A percentile compares a stretch with the other conserved stretches of the same genome.
phyloP scores from a whole-genome alignment of 2,329 filamentous ascomycete genomes.

The Phialocephala sp. region DNA sequence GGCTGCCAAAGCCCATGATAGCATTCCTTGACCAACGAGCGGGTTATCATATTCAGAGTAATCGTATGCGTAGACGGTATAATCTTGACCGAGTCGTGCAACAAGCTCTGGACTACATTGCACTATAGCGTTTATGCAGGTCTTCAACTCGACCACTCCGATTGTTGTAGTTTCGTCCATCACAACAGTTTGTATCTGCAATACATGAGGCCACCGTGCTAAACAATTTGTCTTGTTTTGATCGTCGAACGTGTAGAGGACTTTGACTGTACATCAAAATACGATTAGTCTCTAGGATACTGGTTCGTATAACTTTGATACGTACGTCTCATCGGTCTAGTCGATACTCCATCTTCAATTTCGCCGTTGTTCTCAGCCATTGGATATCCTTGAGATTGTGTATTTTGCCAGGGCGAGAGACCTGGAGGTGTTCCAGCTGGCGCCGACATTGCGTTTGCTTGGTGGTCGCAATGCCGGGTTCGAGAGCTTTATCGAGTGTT shows the following conservation, averaged over 20 bases:
- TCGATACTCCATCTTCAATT: conserved; percentile 60
- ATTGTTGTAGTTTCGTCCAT: conserved; percentile 83
- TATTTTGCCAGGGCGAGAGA: conserved; percentile 28
- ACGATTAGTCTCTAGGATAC: conserved; percentile 27
- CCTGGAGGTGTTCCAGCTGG: conserved; percentile 30
- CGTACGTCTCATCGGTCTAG: conserved; percentile 67
- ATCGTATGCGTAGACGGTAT: conserved; percentile 96
- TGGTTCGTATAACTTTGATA: conserved; percentile 28
- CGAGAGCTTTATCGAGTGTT: conserved; percentile 23
- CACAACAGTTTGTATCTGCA: conserved; percentile 79
- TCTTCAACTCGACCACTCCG: conserved; percentile 84
- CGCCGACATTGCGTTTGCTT: conserved; percentile 39
- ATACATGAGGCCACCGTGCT: conserved; percentile 79
- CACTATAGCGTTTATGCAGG: conserved; percentile 82
- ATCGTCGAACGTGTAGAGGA: conserved; percentile 94
- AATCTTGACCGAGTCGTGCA: conserved; percentile 73
- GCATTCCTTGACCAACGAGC: conserved; percentile 92
- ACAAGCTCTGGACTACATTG: conserved; percentile 85
- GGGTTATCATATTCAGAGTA: conserved; percentile 95
- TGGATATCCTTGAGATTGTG: conserved; percentile 29
- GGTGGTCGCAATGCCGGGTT: conserved; percentile 30
- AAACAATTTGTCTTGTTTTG: conserved; percentile 89
- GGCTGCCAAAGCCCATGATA: conserved; percentile 77
- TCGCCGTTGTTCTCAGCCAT: conserved; percentile 24
- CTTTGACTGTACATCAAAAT: conserved; percentile 71